These are phyloP conservation scores for Sutorius eximius DNA, from an alignment of 1,284 basidiomycete genomes.

Conservation along the genomic window DNA sequence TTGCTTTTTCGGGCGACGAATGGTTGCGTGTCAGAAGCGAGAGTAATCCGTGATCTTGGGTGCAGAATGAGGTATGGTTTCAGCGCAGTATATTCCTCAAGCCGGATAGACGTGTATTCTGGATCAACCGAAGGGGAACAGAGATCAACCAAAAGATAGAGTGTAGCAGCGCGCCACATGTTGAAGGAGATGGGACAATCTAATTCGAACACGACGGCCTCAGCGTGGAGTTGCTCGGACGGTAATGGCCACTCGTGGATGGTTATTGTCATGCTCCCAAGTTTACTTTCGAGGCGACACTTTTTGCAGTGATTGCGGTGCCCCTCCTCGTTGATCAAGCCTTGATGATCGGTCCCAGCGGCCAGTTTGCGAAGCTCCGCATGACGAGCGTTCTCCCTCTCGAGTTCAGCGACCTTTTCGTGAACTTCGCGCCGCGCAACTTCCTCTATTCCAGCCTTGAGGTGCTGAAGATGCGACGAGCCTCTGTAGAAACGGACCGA, in stretches of 20 bases:
- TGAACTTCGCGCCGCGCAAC: neutral
- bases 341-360: too few species aligned
- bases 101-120: slow-evolving; percentile 9
- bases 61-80: slow-evolving; percentile 11
- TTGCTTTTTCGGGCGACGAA: slow-evolving; percentile 40
- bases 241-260: slow-evolving; percentile 55
- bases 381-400: slow-evolving; percentile 17
- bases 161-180: slow-evolving; percentile 45
- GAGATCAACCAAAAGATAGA: slow-evolving; percentile 37
- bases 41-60: slow-evolving; percentile 30
- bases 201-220: too few species aligned
- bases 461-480: neutral
- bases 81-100: slow-evolving; percentile 13
- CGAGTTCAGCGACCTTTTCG: neutral
- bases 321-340: slow-evolving; percentile 4
- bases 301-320: slow-evolving; percentile 24
- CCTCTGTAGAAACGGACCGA: neutral
- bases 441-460: neutral
- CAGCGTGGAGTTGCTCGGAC: neutral
- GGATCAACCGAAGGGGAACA: slow-evolving; percentile 16
- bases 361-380: slow-evolving; percentile 13
- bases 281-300: slow-evolving; percentile 33
- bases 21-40: slow-evolving; percentile 43
- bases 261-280: slow-evolving; percentile 32
- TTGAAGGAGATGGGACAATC: too few species aligned